Evolutionary conservation across 768 basidiomycete species (phyloP).

Genomic region (Termitomyces sp.): DNA sequence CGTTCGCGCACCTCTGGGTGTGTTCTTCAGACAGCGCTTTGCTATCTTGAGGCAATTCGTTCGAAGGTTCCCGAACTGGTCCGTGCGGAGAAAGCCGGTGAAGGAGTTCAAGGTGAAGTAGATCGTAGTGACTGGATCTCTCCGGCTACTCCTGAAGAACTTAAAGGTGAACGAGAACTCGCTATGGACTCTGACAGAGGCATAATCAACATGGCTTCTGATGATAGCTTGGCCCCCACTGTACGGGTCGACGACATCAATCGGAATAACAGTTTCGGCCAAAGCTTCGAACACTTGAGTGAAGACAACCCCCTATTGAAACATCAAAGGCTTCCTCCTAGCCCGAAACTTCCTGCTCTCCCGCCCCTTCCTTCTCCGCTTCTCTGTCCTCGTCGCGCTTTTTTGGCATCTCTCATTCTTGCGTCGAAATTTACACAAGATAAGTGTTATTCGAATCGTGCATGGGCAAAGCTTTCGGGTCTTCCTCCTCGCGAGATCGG

Average conservation of each 20-base stretch:
- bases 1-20: conserved; percentile 81
- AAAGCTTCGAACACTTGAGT: conserved; percentile 7
- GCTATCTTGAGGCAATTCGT: conserved; percentile 84
- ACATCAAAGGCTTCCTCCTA: conserved; percentile 3
- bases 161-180: conserved; percentile 34
- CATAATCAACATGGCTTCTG: conserved; percentile 6
- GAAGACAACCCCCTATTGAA: neutral
- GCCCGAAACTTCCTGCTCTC: conserved; percentile 15
- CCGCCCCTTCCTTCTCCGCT: conserved; percentile 68
- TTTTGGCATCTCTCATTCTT: conserved; percentile 82
- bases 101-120: conserved; percentile 33
- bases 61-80: conserved; percentile 61
- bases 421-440: conserved; percentile 94
- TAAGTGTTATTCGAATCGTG: conserved; percentile 87
- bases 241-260: conserved; percentile 32
- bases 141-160: conserved; percentile 36
- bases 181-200: conserved; percentile 13
- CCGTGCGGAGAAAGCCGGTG: conserved; percentile 40
- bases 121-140: conserved; percentile 38
- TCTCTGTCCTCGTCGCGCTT: conserved; percentile 83
- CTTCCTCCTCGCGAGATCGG: conserved; percentile 82
- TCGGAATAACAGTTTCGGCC: conserved; percentile 14
- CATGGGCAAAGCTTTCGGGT: conserved; percentile 94
- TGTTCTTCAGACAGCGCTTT: conserved; percentile 82
- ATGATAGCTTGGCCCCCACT: conserved; percentile 33